Conservation (phyloP, 805 yeast species). For the Candida parachauliodes region DNA sequence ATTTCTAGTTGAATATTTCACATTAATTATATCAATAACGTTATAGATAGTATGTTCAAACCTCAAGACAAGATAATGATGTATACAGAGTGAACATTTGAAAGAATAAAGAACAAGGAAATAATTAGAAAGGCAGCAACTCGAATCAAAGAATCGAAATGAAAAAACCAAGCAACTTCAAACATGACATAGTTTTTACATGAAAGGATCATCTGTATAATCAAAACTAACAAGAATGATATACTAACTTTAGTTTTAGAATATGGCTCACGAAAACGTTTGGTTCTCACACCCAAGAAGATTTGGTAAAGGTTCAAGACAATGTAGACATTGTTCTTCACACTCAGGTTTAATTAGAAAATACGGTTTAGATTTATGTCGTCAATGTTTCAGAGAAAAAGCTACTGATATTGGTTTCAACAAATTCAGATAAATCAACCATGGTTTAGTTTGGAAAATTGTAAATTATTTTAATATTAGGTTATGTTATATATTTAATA, state of each 20-base stretch:
- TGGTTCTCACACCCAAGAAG: constrained; percentile 99
- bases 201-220: no score
- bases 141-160: no score
- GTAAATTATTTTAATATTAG: constrained; percentile 4
- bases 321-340: constrained; percentile 98
- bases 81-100: not conserved
- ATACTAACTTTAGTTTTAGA: constrained; percentile 43
- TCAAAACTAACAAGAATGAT: no score
- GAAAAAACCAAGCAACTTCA: no score
- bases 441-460: not conserved
- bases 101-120: no score
- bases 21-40: constrained; percentile 5
- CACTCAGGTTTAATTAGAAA: constrained; percentile 99
- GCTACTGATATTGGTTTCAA: constrained; percentile 98
- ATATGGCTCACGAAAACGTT: constrained; percentile 99
- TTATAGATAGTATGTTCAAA: constrained; percentile 4
- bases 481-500: constrained; percentile 4
- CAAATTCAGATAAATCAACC: constrained; percentile 83
- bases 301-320: constrained; percentile 99
- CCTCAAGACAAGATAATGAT: not conserved
- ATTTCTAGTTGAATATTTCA: not conserved
- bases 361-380: constrained; percentile 99
- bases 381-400: constrained; percentile 99
- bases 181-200: no score
- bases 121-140: no score